Base-by-base conservation (phyloP, 2,329 filamentous ascomycete species). In the Geosmithia putterillii region DNA sequence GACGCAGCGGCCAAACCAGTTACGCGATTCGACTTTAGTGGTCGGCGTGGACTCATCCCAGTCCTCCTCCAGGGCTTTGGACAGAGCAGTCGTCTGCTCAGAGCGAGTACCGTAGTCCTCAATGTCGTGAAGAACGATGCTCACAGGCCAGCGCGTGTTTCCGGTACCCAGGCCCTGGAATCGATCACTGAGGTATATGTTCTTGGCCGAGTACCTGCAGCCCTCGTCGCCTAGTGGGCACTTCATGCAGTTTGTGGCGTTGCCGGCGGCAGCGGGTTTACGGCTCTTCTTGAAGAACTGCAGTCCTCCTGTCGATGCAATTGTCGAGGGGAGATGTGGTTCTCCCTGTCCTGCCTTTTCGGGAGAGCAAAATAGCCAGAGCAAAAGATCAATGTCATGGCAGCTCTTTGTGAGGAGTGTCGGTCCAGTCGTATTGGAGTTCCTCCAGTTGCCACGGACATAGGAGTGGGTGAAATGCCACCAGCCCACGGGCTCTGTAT, bases 401-500 rank as follows among this genome's bases (percentile, higher is more conserved):
- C 92, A 96, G 46, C 86, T 94, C 63, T 96, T 98, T 3, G 90
- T 95, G 23, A 98, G 71, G 2, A 98, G 70, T 1, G 85, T 90
- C 7, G 81, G 90, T 20, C 75, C 89, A n/a, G 74, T 81, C 5
- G 67, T 81, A 1, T 78, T 81, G 50, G 86, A 79, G 48, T 85
- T 86, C 6, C 90, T 78, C 92, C 92, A 96, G 62, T 96, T 95
- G 15, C 92, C 92, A 39, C 86, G 76, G 32, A 96, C 90, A 53
- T 90, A 95, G 37, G 81, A 87, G 59, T 95, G 89, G 1, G 83
- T 73, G 58, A 94, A 96, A 59, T 96, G 92, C 86, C 88, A 96
- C 81, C 84, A 94, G 1, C 92, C 92, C 0, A 98, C 82, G 0
- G 92, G 92, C 60, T 96, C 92, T 0, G 86, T 92, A 61, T 96